Evolutionary conservation across 208 protist genomes (phyloP).

Genomic region (Angomonas desouzai): DNA sequence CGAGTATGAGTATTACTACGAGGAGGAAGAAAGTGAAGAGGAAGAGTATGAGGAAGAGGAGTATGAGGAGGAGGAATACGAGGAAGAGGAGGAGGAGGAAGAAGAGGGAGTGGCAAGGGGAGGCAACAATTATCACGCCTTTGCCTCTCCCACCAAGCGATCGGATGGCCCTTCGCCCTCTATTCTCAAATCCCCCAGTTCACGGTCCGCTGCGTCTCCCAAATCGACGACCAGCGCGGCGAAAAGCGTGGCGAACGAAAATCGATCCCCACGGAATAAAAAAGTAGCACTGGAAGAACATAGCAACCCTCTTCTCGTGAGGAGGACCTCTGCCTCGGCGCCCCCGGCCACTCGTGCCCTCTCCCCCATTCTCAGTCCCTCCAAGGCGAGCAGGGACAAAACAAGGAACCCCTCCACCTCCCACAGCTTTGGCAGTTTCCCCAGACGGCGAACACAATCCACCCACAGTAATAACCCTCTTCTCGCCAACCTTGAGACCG

Average conservation of each 20-base stretch:
- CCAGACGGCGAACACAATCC: neutral
- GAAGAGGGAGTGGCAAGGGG: neutral
- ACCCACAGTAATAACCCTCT: neutral
- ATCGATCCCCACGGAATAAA: neutral
- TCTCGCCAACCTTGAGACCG: neutral
- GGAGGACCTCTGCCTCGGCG: neutral
- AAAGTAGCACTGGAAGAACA: too few species aligned
- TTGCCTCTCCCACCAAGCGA: neutral
- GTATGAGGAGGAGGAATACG: neutral
- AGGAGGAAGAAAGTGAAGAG: neutral
- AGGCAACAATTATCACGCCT: neutral
- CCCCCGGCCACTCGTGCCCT: too few species aligned
- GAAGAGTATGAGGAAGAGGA: constrained; percentile 2
- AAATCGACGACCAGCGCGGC: neutral
- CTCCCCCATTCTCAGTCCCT: neutral
- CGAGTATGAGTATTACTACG: constrained; percentile 9
- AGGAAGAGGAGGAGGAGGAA: constrained; percentile 7
- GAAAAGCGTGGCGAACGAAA: too few species aligned
- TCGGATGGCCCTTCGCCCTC: neutral
- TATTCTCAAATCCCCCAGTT: neutral
- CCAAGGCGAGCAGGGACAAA: neutral
- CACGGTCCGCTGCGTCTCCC: neutral
- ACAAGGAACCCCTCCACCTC: neutral
- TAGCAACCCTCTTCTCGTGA: neutral
- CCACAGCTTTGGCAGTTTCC: neutral